Evolutionary conservation across 176 grass and related monocot genomes (phyloP), one percentile per base, ranked within the genome.

Genomic region (Phoenix dactylifera): DNA sequence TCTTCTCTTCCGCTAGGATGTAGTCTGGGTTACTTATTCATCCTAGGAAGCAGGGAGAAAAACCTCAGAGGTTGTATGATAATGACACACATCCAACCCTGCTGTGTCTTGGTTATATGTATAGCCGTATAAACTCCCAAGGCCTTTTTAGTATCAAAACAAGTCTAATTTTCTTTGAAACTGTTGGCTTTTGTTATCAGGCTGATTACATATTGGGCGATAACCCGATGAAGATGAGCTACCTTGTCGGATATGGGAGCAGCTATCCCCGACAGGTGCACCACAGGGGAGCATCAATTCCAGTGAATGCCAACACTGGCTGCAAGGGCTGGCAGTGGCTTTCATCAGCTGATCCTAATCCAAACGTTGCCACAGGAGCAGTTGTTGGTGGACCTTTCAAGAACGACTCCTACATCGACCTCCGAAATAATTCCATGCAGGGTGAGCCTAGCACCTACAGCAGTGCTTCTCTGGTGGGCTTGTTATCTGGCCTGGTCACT

Each of bases 151-250:
- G 9, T 3, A 44, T 12, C 35, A 14, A 44, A 44, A 14, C 10
- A 44, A 44, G 32, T 5, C 62, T 26, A 32, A 25, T 5, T 2
- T 6, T 22, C 16, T 16, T 19, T 79, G 3, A 18, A 14, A 6
- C 65, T 16, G 48, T 56, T 85, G 10, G 35, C 35, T 52, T 24
- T 62, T 26, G 59, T 20, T 87, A 51, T 51, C 69, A 97, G 92
- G 78, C 68, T 17, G 80, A 88, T 56, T 97, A 97, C 73, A 73
- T 97, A 29, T 77, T 97, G 73, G 92, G 92, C 12, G 56, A 90
- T 75, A 97, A 97, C 65, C 83, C 83, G 16, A 88, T 97, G 92
- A 85, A 97, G 69, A 81, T 90, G 63, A 97, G 92, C 64, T 97
- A 97, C 69, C 86, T 97, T 12, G 91, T 95, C 30, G 91, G 91